A percentile compares a stretch with the other conserved stretches of the same genome.
Conservation (phyloP, 2,329 filamentous ascomycete species). For the Rhytidhysteron rufulum region DNA sequence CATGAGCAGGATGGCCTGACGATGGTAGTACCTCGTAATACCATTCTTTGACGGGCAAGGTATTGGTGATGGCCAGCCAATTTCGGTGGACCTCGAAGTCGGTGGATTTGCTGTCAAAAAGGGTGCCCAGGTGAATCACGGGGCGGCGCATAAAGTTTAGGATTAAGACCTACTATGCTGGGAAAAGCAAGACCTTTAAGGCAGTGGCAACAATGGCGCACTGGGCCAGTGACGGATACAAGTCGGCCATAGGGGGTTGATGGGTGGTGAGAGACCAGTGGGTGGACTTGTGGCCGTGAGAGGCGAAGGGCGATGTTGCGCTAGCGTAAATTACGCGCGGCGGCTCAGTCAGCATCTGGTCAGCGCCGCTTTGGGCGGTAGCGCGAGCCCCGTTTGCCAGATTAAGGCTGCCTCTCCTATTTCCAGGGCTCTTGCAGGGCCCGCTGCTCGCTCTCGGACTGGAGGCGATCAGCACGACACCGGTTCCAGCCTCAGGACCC, state of each 20-base stretch:
- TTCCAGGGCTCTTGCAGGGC: too few relatives aligned
- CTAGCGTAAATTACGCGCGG: too few relatives aligned
- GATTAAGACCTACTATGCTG: constrained; percentile 72
- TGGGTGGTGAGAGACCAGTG: constrained; percentile 1
- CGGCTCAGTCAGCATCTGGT: too few relatives aligned
- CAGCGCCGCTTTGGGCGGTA: too few relatives aligned
- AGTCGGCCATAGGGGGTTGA: constrained; percentile 61
- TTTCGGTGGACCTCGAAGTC: constrained; percentile 99
- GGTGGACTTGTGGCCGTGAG: too few relatives aligned
- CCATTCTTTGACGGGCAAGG: constrained; percentile 82
- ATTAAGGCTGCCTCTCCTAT: too few relatives aligned
- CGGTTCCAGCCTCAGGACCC: too few relatives aligned
- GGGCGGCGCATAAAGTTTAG: constrained; percentile 6
- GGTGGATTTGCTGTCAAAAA: constrained; percentile 76
- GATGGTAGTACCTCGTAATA: constrained; percentile 69
- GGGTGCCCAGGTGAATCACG: constrained; percentile 19
- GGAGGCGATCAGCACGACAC: too few relatives aligned
- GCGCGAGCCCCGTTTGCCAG: too few relatives aligned
- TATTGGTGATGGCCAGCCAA: constrained; percentile 95
- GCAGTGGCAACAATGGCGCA: constrained; percentile 82
- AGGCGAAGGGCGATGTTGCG: too few relatives aligned
- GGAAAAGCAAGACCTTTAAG: constrained; percentile 88
- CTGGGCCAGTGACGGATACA: constrained; percentile 84
- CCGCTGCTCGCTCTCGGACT: too few relatives aligned
- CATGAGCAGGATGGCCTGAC: background rate